Evolutionary conservation across 257 asterid genomes (phyloP), one percentile per base, ranked within the genome.

Genomic region (Fraxinus excelsior): DNA sequence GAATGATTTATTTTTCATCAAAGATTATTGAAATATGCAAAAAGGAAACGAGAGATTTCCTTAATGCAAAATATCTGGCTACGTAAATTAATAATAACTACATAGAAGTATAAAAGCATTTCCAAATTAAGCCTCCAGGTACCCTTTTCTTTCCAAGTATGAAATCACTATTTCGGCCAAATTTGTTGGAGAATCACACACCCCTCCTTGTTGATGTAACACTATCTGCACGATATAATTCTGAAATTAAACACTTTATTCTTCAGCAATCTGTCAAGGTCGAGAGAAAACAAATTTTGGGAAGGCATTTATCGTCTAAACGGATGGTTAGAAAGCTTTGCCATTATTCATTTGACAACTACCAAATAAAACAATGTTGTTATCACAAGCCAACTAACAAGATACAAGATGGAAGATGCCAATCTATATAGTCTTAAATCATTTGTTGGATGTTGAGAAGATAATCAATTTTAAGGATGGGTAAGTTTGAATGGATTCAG

Each of bases 61-160:
- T 25, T 62, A 9, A 10, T 25, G 68, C 68, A 25, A 62, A 62
- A 62, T 25, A 25, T 62, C 18, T 25, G 16, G 16, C 68, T 62
- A 62, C 6, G 18, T 2, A 9, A 62, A 62, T 23, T 25, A 62
- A 3, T 62, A 62, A 9, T 58, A 58, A n/a, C 0, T 3, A 62
- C 31, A 62, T 4, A 23, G 25, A 60, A 25, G 8, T 5, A 53
- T 21, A 19, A 19, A 53, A 53, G 80, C 26, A 44, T 5, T 51
- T 28, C 67, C 67, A 58, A 40, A 83, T 86, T 80, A 95, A 25
- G 95, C 90, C 79, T 87, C 76, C 73, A 96, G 90, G 80, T 86
- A 92, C 67, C 98, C 92, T 67, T 92, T 92, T 81, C 83, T 80
- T 69, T 92, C 96, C 97, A 96, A 78, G 88, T 82, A 88, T 4